Base-by-base conservation (phyloP, 129 eudicot species). In the Pulicaria dysenterica region DNA sequence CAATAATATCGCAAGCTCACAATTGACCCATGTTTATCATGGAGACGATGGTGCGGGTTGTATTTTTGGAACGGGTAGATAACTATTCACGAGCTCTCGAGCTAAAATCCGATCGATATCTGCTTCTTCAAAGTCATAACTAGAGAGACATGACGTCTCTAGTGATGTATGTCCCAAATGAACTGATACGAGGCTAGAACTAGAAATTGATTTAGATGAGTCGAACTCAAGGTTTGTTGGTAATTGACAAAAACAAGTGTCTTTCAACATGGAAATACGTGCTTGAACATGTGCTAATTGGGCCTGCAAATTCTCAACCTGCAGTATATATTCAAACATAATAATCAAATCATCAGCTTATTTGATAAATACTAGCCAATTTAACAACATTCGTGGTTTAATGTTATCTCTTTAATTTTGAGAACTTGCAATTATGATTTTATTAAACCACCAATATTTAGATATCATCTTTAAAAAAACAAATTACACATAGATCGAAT, bases 301-400 rank as follows among this genome's bases (percentile, higher is more conserved):
- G 4, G 89, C 83, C 68, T 88, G 97, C 78, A 91, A 80, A 60
- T 77, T 66, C 1, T 85, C 77, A 9, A 85, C 89, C 97, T 91
- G 61, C 13, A 4, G 5, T 6, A n/a, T n/a, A n/a, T 2, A 14
- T 14, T 57, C 10, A 12, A 36, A 66, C 15, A 17, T 51, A 50
- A 13, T 31, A 4, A 68, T 49, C 7, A 6, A 13, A 41, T 63
- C 15, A 37, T 7, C 3, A n/a, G n/a, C n/a, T n/a, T n/a, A n/a
- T 24, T 24, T 0, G 1, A 24, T 24, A 24, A 24, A 24, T 24
- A 24, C 31, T n/a, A 24, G 31, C 31, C 31, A 24, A 24, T 0
- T 24, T 24, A 24, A 0, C 31, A 24, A 24, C 31, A 24, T 24
- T 24, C 2, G 31, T 24, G 31, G 31, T 24, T 24, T 24, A 24